Conservation (phyloP, 352 stramenopile genomes). For the Phytophthora ramorum region DNA sequence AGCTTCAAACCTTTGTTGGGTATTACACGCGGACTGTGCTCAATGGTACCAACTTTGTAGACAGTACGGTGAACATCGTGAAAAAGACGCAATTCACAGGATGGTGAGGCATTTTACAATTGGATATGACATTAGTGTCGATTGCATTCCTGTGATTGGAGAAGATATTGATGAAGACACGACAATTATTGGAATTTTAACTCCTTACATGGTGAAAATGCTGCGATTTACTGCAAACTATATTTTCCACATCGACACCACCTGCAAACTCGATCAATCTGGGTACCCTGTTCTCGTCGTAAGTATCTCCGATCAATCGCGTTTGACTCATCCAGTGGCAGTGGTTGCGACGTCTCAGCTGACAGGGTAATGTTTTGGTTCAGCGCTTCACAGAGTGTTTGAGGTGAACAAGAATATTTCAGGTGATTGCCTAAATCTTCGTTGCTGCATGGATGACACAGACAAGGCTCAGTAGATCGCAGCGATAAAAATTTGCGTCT, state of each 20-base stretch:
- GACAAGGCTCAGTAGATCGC: neutral
- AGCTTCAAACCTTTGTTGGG: conserved; percentile 5
- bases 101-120: conserved; percentile 8
- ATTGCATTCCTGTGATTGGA: neutral
- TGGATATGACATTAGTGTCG: neutral
- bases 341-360: conserved; percentile 1
- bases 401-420: neutral
- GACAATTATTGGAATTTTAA: conserved; percentile 10
- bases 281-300: conserved; percentile 6
- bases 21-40: neutral
- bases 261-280: conserved; percentile 9
- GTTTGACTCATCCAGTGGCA: neutral
- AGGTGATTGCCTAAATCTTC: neutral
- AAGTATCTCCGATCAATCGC: conserved; percentile 3
- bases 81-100: neutral
- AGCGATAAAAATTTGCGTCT: neutral
- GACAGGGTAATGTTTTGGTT: neutral
- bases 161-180: conserved; percentile 1
- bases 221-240: neutral
- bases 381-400: neutral
- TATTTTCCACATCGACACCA: conserved; percentile 11
- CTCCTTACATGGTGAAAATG: conserved; percentile 11
- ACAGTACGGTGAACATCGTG: neutral
- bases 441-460: neutral
- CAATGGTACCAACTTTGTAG: neutral